Percentiles rank a stretch among this genome's conserved stretches.
phyloP scores from a whole-genome alignment of 2,329 filamentous ascomycete species.

The Ascochyta clinopodiicola region DNA sequence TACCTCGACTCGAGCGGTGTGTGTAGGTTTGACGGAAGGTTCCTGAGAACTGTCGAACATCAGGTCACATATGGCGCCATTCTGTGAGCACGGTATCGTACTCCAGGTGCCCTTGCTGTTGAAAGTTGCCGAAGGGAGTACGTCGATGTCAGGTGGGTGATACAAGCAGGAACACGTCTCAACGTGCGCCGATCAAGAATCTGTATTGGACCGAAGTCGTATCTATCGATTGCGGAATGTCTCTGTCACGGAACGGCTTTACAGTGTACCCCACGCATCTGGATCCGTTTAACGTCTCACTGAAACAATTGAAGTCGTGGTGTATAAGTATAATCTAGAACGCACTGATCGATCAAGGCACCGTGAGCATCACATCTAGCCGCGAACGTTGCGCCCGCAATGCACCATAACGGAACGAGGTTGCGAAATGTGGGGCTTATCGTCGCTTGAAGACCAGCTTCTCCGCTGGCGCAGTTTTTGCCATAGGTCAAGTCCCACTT shows the following conservation, averaged over 20 bases:
- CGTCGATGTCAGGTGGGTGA: constrained; percentile 7
- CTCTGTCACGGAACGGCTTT: constrained; percentile 2
- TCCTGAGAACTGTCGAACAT: neutral
- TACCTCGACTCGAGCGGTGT: constrained; percentile 8
- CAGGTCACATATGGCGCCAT: constrained; percentile 9
- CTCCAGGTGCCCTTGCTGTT: constrained; percentile 6
- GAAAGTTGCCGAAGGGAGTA: constrained; percentile 5
- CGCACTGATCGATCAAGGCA: constrained; percentile 9
- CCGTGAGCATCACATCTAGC: constrained; percentile 5
- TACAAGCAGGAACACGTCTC: constrained; percentile 11
- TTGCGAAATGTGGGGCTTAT: constrained; percentile 10
- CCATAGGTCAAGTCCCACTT: constrained; percentile 14
- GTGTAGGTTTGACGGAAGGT: constrained; percentile 6
- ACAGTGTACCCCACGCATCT: constrained; percentile 2
- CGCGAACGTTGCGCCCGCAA: constrained; percentile 10
- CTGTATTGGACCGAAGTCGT: constrained; percentile 2
- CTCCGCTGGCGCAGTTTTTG: constrained; percentile 12
- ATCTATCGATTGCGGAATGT: neutral
- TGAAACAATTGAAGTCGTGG: neutral
- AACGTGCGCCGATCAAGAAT: constrained; percentile 2
- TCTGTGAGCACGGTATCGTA: neutral
- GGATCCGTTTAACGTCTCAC: neutral
- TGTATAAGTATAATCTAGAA: neutral
- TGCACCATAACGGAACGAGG: constrained; percentile 10
- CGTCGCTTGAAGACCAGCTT: constrained; percentile 12